Percentiles rank a stretch among this genome's conserved stretches.
phyloP scores from a whole-genome alignment of 495 filamentous ascomycete species.

The Haplographium delicatum region DNA sequence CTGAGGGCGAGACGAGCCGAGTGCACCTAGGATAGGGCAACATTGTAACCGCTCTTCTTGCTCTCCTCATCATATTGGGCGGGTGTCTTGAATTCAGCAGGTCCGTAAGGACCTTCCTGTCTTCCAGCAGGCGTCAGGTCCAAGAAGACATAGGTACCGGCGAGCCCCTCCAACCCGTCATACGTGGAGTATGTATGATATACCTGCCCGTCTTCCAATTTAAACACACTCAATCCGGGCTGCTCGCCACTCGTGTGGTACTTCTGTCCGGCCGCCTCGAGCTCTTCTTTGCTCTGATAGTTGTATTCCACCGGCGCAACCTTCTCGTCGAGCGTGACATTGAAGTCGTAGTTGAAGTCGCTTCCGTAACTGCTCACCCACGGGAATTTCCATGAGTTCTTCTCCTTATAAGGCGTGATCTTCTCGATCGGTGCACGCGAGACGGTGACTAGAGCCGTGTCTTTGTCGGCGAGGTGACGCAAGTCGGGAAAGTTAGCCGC shows the following conservation, averaged over 20 bases:
- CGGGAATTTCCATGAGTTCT: slow-evolving; percentile 36
- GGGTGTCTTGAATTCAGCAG: too few relatives aligned
- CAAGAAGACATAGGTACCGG: neutral
- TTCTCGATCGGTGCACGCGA: slow-evolving; percentile 31
- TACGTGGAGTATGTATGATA: slow-evolving; percentile 12
- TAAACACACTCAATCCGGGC: slow-evolving; percentile 33
- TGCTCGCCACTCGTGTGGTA: slow-evolving; percentile 30
- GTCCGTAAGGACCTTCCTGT: too few relatives aligned
- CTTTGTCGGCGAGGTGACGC: slow-evolving; percentile 26
- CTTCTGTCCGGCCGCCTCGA: slow-evolving; percentile 20
- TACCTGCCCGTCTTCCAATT: too few relatives aligned
- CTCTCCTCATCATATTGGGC: too few relatives aligned
- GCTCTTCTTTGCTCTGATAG: slow-evolving; percentile 24
- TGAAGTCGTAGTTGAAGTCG: slow-evolving; percentile 32
- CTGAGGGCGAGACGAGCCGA: too few relatives aligned
- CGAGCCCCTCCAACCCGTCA: neutral
- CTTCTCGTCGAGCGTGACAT: slow-evolving; percentile 23
- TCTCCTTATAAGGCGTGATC: slow-evolving; percentile 28
- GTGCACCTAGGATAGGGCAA: too few relatives aligned
- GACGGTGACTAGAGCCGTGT: slow-evolving; percentile 31
- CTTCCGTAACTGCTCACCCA: slow-evolving; percentile 26
- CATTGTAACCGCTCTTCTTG: too few relatives aligned
- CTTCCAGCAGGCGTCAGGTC: neutral
- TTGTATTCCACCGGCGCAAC: slow-evolving; percentile 28
- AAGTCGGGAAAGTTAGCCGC: slow-evolving; percentile 34